Evolutionary conservation across 1,284 basidiomycete genomes (phyloP), one percentile per base, ranked within the genome.

Genomic region (Microbotryomycetes sp.): DNA sequence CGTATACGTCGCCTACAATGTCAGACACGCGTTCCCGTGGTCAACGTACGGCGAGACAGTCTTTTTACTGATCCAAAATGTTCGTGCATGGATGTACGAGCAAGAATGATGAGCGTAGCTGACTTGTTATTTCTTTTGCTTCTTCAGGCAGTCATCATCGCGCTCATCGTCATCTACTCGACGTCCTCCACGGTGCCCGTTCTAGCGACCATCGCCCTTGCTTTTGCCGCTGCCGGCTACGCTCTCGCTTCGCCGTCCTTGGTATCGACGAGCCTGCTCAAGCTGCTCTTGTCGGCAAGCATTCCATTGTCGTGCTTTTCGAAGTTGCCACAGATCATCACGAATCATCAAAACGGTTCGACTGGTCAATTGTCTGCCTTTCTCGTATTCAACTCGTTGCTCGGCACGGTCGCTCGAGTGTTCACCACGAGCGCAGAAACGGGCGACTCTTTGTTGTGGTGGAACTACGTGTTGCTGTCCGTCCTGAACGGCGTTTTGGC

Each of bases 41-140:
- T 91, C 88, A 41, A 96, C 93, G 1, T 97, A 96, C 68, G 93
- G 93, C 72, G 91, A 94, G 75, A 93, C 91, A 78, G 75, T 89
- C 64, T 92, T 92, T 81, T 81, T 94, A 57, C 85, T 88, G 26
- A 71, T 89, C 50, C 89, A 92, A 75, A 91, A 92, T 76, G 79
- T 85, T 29, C 29, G 54, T 48, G 9, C n/a, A 26, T 7, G 48
- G 11, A 41, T 9, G 18, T n/a, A n/a, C n/a, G n/a, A n/a, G n/a
- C n/a, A n/a, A n/a, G n/a, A n/a, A n/a, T n/a, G n/a, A n/a, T n/a
- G n/a, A n/a, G n/a, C n/a, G n/a, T n/a, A n/a, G n/a, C n/a, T n/a
- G n/a, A n/a, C n/a, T n/a, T n/a, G n/a, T n/a, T n/a, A n/a, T n/a
- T n/a, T 45, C 45, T n/a, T 51, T 4, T 41, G 26, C 28, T 26